Conservation (phyloP, 352 stramenopile species). For the Globisporangium yorkense region DNA sequence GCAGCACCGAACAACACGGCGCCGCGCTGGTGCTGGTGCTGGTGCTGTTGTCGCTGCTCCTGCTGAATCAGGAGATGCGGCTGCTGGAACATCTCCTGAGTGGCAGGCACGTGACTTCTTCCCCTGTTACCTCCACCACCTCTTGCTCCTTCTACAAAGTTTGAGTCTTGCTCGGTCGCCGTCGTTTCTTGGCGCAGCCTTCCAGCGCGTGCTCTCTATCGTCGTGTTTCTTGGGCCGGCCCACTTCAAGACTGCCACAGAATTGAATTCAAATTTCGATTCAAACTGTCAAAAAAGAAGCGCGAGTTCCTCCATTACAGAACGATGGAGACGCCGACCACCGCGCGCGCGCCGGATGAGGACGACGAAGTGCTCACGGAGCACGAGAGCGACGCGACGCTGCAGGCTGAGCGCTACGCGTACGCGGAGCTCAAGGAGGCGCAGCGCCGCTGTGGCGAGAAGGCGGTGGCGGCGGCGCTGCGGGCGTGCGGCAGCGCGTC, state of each 20-base stretch:
- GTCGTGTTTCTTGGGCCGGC: too few relatives aligned
- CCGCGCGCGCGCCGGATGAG: background rate
- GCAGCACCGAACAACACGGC: background rate
- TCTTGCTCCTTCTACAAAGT: too few relatives aligned
- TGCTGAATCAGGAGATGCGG: background rate
- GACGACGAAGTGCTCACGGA: conserved; percentile 15
- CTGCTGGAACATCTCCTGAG: too few relatives aligned
- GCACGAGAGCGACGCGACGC: conserved; percentile 12
- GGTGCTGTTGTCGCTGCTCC: background rate
- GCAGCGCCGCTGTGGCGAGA: conserved; percentile 55
- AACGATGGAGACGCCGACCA: too few relatives aligned
- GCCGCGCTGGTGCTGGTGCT: background rate
- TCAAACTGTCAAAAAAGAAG: background rate
- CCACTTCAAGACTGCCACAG: too few relatives aligned
- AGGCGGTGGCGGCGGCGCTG: conserved; percentile 42
- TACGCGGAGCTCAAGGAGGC: conserved; percentile 76
- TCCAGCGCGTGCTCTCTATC: too few relatives aligned
- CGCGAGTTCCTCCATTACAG: background rate
- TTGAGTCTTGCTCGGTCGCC: too few relatives aligned
- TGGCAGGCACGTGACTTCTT: too few relatives aligned
- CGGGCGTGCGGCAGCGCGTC: conserved; percentile 46
- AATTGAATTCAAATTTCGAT: too few relatives aligned
- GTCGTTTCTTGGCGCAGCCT: too few relatives aligned
- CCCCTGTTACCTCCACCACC: too few relatives aligned
- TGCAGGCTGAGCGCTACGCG: conserved; percentile 40